phyloP scores from a whole-genome alignment of 202 grass and related monocot genomes.

The Digitaria exilis region DNA sequence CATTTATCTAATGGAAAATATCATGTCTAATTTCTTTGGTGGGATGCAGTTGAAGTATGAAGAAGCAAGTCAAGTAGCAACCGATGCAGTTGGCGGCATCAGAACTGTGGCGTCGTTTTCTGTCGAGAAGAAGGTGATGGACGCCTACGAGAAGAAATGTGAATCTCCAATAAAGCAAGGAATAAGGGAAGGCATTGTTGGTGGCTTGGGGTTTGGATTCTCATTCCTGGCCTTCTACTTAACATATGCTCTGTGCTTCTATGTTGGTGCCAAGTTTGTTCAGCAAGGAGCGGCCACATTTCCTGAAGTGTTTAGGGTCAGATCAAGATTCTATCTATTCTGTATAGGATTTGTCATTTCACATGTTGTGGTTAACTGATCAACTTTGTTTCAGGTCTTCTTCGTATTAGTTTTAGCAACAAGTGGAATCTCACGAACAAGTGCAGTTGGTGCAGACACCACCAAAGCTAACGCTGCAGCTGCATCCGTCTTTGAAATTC shows the following conservation, averaged over 20 bases:
- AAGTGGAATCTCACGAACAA: conserved; percentile 59
- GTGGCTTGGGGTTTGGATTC: conserved; percentile 75
- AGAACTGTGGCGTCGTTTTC: conserved; percentile 81
- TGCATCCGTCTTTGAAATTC: conserved; percentile 68
- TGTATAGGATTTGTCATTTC: background rate
- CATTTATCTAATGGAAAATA: background rate
- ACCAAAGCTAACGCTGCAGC: conserved; percentile 67
- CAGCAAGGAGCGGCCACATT: conserved; percentile 70
- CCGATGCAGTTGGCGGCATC: conserved; percentile 75
- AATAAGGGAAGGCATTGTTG: conserved; percentile 66
- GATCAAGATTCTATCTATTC: conserved; percentile 5
- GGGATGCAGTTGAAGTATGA: conserved; percentile 67
- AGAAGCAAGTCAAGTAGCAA: conserved; percentile 85
- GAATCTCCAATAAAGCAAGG: conserved; percentile 67
- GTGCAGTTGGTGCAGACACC: conserved; percentile 64
- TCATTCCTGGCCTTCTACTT: conserved; percentile 70
- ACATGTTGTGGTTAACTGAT: background rate
- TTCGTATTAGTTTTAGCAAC: conserved; percentile 75
- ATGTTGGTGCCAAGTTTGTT: conserved; percentile 79
- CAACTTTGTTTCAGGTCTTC: conserved; percentile 54
- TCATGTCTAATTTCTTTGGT: conserved; percentile 22
- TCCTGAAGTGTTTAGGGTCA: conserved; percentile 77
- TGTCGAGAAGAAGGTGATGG: conserved; percentile 78
- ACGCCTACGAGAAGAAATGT: conserved; percentile 72
- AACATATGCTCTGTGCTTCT: conserved; percentile 78